Percentiles rank a stretch among this genome's conserved stretches.
These are phyloP conservation scores for Gastrolobium villosum DNA, from an alignment of 306 rosid genomes.

Conservation along the genomic window DNA sequence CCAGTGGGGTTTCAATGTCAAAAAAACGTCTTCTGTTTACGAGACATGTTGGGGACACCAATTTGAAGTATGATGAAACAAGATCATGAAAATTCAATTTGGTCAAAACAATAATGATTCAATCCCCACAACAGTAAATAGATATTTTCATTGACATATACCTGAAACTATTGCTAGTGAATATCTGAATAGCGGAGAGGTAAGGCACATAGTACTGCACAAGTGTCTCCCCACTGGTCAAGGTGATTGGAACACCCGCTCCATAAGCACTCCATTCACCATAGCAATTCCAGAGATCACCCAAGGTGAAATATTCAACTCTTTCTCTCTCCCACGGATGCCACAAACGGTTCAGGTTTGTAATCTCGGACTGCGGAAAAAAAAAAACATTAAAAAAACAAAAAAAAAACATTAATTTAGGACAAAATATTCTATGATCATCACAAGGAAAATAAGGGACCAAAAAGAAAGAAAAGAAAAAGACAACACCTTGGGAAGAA, in stretches of 20 bases:
- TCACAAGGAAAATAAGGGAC: neutral
- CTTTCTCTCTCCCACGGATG: slow-evolving; percentile 97
- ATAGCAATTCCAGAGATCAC: slow-evolving; percentile 87
- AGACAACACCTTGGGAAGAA: slow-evolving; percentile 77
- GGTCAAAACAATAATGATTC: slow-evolving; percentile 28
- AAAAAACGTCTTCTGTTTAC: neutral
- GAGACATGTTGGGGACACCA: slow-evolving; percentile 29
- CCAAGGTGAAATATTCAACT: slow-evolving; percentile 81
- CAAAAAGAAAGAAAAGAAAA: neutral
- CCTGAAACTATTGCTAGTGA: slow-evolving; percentile 87
- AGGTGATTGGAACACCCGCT: slow-evolving; percentile 80
- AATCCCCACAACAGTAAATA: neutral
- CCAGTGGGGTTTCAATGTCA: slow-evolving; percentile 16
- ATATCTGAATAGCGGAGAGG: slow-evolving; percentile 95
- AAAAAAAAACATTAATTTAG: neutral
- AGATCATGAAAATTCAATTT: neutral
- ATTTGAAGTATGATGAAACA: neutral
- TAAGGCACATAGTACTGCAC: slow-evolving; percentile 97
- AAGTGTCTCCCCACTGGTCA: slow-evolving; percentile 77
- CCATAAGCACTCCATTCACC: slow-evolving; percentile 99
- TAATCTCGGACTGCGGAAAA: slow-evolving; percentile 69
- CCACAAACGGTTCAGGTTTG: slow-evolving; percentile 86
- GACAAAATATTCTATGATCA: neutral
- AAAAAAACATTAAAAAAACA: neutral
- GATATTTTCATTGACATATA: slow-evolving; percentile 17